These are phyloP conservation scores for Rhododendron kiyosumense DNA, from an alignment of 148 eudicot genomes.

Conservation along the genomic window DNA sequence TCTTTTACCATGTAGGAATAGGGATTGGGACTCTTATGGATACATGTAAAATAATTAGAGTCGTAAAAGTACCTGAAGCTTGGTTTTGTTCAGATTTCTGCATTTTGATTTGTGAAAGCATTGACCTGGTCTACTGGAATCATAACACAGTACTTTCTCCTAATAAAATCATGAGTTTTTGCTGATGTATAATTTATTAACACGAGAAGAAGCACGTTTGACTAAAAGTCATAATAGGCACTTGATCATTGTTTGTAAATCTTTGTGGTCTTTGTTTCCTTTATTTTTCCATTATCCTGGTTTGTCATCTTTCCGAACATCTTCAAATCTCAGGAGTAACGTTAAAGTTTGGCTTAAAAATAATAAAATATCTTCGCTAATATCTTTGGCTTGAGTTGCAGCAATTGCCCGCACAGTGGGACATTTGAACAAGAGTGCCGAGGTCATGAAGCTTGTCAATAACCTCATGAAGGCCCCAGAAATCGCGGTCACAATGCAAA, in stretches of 20 bases:
- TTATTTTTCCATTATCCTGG: background rate
- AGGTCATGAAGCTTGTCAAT: constrained; percentile 92
- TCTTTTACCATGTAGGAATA: background rate
- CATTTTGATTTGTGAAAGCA: background rate
- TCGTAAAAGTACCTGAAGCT: background rate
- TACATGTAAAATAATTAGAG: background rate
- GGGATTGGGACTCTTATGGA: background rate
- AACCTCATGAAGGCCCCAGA: constrained; percentile 96
- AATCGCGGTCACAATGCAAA: constrained; percentile 89
- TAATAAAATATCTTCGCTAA: background rate
- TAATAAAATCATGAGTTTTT: background rate
- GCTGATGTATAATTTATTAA: background rate
- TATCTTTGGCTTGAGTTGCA: constrained; percentile 26
- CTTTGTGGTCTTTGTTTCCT: background rate
- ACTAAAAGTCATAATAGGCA: background rate
- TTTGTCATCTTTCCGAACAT: background rate
- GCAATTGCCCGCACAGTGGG: constrained; percentile 92
- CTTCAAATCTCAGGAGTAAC: background rate
- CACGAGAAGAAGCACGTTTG: background rate
- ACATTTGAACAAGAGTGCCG: constrained; percentile 90
- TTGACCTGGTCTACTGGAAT: background rate
- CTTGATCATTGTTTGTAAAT: background rate
- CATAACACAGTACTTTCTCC: background rate
- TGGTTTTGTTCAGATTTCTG: background rate
- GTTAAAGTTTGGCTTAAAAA: background rate